Evolutionary conservation across 192 early-diverging fungal genomes (phyloP), one percentile per base, ranked within the genome.

Genomic region (Dissophora globulifera): DNA sequence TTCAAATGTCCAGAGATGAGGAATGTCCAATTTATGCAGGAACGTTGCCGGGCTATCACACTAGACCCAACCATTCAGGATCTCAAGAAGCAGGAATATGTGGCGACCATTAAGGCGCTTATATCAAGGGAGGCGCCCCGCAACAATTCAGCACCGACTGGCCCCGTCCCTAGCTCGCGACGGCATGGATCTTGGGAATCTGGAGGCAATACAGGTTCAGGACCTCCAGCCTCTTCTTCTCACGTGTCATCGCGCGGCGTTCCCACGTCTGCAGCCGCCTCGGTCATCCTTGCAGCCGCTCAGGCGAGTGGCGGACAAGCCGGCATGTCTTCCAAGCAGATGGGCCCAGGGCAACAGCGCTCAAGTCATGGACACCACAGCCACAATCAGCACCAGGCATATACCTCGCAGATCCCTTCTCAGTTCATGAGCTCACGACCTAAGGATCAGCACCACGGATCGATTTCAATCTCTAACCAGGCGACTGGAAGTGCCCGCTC

Each of bases 81-180:
- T 33, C 23, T 47, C 13, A 76, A 76, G 58, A 76, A 76, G 58
- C 72, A 76, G 58, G 72, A 67, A 35, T 62, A 76, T 49, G 63
- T 76, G 20, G 53, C 63, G 13, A 76, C 63, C 1, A 76, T 76
- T 46, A 76, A 76, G 38, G 51, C 29, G 5, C 52, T 76, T 22
- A 67, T 76, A 20, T 41, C 45, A 3, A 49, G 52, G 43, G 72
- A 76, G 17, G 57, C 58, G 8, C 72, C 69, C 1, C 30, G 64
- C 1, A 51, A 31, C 19, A 57, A 48, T 22, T 50, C 70, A 23
- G 29, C 33, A 17, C 43, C 48, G 6, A 11, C 50, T 0, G 32
- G 32, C 26, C 30, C 56, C 13, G 35, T 29, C 1, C 70, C 70
- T 9, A 45, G 20, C 25, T 56, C 69, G 4, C 61, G 70, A 27